A percentile compares a stretch with the other conserved stretches of the same genome.
These are phyloP conservation scores for Trichoderma guizhouense DNA, from an alignment of 2,329 filamentous ascomycete genomes.

Conservation along the genomic window DNA sequence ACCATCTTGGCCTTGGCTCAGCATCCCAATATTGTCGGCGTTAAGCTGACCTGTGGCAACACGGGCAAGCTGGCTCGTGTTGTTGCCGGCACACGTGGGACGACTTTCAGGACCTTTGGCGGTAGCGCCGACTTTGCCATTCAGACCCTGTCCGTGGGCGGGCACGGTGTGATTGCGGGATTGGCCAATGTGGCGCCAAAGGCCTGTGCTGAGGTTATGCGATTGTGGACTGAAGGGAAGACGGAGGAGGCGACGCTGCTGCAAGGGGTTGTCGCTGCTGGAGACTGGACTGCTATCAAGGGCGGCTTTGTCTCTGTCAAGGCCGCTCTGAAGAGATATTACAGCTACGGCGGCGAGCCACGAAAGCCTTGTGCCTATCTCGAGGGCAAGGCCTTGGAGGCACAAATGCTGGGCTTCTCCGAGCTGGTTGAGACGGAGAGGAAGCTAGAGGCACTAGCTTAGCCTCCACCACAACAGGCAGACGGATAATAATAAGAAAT, in stretches of 20 bases:
- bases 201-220: constrained; percentile 58
- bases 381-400: constrained; percentile 24
- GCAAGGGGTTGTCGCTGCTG: constrained; percentile 62
- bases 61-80: constrained; percentile 56
- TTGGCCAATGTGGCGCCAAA: constrained; percentile 68
- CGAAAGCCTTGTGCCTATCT: constrained; percentile 46
- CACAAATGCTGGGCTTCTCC: constrained; percentile 23
- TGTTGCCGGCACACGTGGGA: constrained; percentile 41
- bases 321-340: constrained; percentile 57
- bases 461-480: constrained; percentile 11
- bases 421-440: constrained; percentile 26
- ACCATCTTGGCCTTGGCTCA: constrained; percentile 50
- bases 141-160: constrained; percentile 66
- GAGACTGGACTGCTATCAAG: constrained; percentile 68
- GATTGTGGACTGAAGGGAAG: constrained; percentile 59
- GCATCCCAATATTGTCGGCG: constrained; percentile 58
- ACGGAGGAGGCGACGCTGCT: constrained; percentile 57
- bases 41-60: constrained; percentile 63
- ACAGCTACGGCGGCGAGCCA: constrained; percentile 61
- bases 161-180: constrained; percentile 68
- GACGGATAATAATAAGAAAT: not conserved
- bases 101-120: constrained; percentile 63
- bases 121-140: constrained; percentile 73
- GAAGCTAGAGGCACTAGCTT: constrained; percentile 31
- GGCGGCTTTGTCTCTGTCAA: constrained; percentile 69